phyloP scores from a whole-genome alignment of 768 basidiomycete species.

The Solioccasus polychromus region DNA sequence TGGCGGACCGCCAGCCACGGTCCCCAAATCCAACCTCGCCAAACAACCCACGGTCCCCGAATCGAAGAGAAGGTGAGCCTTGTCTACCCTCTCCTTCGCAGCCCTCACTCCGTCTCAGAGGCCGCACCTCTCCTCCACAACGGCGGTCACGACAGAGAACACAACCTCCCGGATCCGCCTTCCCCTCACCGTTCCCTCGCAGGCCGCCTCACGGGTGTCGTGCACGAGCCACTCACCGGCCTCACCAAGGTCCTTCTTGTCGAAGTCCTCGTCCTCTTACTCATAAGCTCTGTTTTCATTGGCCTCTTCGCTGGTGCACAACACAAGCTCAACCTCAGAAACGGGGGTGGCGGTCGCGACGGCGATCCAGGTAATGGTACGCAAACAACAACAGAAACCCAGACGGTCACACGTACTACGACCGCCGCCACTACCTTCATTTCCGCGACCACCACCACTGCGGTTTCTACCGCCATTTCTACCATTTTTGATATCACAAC shows the following conservation, averaged over 20 bases:
- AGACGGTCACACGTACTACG: slow-evolving; percentile 31
- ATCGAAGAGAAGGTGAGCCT: slow-evolving; percentile 54
- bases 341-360: slow-evolving; percentile 32
- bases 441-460: slow-evolving; percentile 34
- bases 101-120: slow-evolving; percentile 41
- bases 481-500: slow-evolving; percentile 34
- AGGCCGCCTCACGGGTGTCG: slow-evolving; percentile 45
- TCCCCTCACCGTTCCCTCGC: slow-evolving; percentile 34
- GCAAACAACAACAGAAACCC: slow-evolving; percentile 32
- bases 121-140: slow-evolving; percentile 61
- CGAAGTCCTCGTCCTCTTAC: slow-evolving; percentile 70
- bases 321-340: slow-evolving; percentile 62
- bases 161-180: slow-evolving; percentile 30
- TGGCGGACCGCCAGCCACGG: slow-evolving; percentile 56
- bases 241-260: slow-evolving; percentile 81
- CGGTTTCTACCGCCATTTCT: slow-evolving; percentile 30
- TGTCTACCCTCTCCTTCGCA: not conserved
- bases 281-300: slow-evolving; percentile 84
- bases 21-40: slow-evolving; percentile 48
- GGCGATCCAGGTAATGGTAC: slow-evolving; percentile 31
- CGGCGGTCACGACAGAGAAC: slow-evolving; percentile 41
- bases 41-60: slow-evolving; percentile 49
- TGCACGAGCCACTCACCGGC: slow-evolving; percentile 77
- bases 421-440: slow-evolving; percentile 30
- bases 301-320: slow-evolving; percentile 91